Conservation (phyloP, 257 asterid species). For the Solanum gandarillasii region DNA sequence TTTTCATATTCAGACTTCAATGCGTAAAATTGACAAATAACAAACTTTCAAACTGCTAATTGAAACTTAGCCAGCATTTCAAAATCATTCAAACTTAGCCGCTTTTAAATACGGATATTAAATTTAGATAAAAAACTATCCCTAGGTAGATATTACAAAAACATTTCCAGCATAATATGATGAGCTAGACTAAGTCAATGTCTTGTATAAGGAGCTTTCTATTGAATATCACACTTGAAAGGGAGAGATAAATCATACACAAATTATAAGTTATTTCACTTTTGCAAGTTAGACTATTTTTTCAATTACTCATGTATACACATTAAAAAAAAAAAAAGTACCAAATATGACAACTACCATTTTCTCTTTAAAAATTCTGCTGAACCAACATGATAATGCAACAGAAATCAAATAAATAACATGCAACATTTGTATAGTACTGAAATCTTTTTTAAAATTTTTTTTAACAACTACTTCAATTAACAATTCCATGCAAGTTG, state of each 20-base stretch:
- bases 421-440: neutral
- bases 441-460: neutral
- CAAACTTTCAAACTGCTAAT: neutral
- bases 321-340: neutral
- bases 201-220: neutral
- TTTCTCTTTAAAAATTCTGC: neutral
- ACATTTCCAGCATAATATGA: neutral
- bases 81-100: neutral
- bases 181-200: neutral
- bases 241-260: neutral
- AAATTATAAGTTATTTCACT: neutral
- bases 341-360: neutral
- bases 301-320: neutral
- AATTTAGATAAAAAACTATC: neutral
- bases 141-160: neutral
- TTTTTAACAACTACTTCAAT: neutral
- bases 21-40: neutral
- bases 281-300: neutral
- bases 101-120: neutral
- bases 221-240: neutral
- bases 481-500: constrained; percentile 62
- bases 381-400: neutral
- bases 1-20: neutral
- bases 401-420: neutral
- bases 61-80: neutral